phyloP scores from a whole-genome alignment of 2,329 filamentous ascomycete species.

The Helminthosporium solani region DNA sequence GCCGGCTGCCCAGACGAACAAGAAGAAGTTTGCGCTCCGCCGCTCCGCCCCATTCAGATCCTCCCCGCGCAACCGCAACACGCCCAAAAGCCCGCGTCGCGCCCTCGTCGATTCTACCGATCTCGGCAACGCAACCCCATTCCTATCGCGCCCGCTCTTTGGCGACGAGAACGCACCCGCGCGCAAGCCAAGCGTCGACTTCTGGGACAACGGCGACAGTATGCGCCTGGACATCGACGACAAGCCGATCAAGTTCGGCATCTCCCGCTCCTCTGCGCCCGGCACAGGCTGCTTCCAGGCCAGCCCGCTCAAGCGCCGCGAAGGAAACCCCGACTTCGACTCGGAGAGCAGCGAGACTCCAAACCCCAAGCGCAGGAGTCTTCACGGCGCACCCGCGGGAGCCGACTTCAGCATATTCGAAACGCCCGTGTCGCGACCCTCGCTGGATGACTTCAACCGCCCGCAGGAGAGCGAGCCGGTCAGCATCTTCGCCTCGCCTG shows the following conservation, averaged over 20 bases:
- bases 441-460: conserved; percentile 25
- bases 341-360: conserved; percentile 77
- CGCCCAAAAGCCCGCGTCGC: conserved; percentile 76
- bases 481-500: conserved; percentile 41
- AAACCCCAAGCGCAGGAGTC: conserved; percentile 84
- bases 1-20: conserved; percentile 63
- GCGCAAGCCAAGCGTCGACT: conserved; percentile 33
- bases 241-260: conserved; percentile 51
- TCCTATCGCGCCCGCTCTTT: conserved; percentile 49
- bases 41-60: conserved; percentile 55
- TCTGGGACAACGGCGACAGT: conserved; percentile 42
- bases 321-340: conserved; percentile 85
- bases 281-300: conserved; percentile 58
- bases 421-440: conserved; percentile 24
- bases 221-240: conserved; percentile 47
- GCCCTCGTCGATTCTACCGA: conserved; percentile 70
- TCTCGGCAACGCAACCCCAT: conserved; percentile 64
- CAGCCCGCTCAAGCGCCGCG: conserved; percentile 88
- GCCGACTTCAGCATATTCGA: conserved; percentile 77
- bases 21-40: conserved; percentile 56
- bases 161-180: conserved; percentile 48
- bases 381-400: conserved; percentile 70
- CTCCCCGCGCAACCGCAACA: conserved; percentile 60
- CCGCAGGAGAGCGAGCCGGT: conserved; percentile 25
- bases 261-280: conserved; percentile 43